Evolutionary conservation across 768 basidiomycete species (phyloP), one percentile per base, ranked within the genome.

Genomic region (Trametes coccinea): DNA sequence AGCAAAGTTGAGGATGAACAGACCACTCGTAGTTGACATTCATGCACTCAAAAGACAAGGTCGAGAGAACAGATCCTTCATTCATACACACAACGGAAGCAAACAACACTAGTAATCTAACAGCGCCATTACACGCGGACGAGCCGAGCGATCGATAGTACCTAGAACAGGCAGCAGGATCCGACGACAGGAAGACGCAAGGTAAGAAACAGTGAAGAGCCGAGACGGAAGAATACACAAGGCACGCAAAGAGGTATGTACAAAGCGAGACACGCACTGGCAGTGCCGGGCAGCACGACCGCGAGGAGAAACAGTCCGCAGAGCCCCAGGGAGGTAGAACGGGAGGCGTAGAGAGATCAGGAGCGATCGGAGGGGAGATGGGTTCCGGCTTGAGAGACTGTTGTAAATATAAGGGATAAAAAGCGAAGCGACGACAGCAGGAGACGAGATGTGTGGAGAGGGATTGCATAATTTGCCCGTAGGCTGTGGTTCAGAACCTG

Each of bases 71-170:
- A 5, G 5, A 8, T 31, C 30, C 44, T 58, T 51, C 57, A 59
- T 51, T 64, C 56, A 44, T 60, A 65, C 64, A 61, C 49, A 53
- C 34, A 49, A 14, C 17, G 48, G 52, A 52, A 30, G 39, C 53
- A 62, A 61, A 52, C 39, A 59, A 62, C 52, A 63, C 67, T 65
- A 65, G 61, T 65, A 63, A 60, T 67, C 60, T 67, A 67, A 65
- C 64, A 65, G 58, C 60, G 63, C 64, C 60, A 58, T 61, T 61
- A 65, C 59, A 62, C 41, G 56, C 60, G 60, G 43, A 59, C 62
- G 31, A 56, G 59, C 59, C 56, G 56, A 58, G 55, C 45, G 53
- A 61, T 30, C 45, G 53, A 61, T 30, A 53, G 53, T 53, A 63
- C 51, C 66, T 55, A 41, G 33, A 50, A 61, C 59, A 61, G 53